Percentiles rank a stretch among this genome's conserved stretches.
These are phyloP conservation scores for Dactylorhiza incarnata DNA, from an alignment of 106 monocot genomes.

Conservation along the genomic window DNA sequence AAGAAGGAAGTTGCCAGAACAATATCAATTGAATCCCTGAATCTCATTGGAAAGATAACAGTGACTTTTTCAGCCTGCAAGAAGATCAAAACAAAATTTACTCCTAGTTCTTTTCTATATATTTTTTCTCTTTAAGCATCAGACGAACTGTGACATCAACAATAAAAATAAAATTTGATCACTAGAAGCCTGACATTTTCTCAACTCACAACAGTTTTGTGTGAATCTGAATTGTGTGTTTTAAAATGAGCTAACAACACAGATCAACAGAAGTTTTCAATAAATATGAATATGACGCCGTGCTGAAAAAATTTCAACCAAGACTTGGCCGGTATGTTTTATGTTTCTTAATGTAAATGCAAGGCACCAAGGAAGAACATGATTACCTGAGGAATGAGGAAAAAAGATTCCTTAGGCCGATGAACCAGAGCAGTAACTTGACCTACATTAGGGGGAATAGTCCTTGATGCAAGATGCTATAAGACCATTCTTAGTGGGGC, in stretches of 20 bases:
- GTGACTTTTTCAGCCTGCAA: constrained; percentile 84
- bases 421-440: constrained; percentile 79
- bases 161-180: neutral
- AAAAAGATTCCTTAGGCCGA: constrained; percentile 84
- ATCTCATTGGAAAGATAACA: constrained; percentile 82
- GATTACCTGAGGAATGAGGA: constrained; percentile 84
- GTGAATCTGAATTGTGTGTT: neutral
- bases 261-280: neutral
- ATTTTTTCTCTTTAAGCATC: neutral
- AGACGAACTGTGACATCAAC: neutral
- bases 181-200: neutral
- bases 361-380: neutral
- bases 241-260: neutral
- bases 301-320: neutral
- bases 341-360: neutral
- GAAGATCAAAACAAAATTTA: constrained; percentile 7
- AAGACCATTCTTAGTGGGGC: constrained; percentile 79
- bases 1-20: constrained; percentile 88
- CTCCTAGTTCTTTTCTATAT: neutral
- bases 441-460: constrained; percentile 48
- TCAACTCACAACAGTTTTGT: neutral
- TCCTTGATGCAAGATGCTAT: constrained; percentile 65
- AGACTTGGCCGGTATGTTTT: neutral
- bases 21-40: constrained; percentile 79
- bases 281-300: neutral